phyloP scores from a whole-genome alignment of 371 early-diverging fungal genomes.

The Haplosporangium sp. region DNA sequence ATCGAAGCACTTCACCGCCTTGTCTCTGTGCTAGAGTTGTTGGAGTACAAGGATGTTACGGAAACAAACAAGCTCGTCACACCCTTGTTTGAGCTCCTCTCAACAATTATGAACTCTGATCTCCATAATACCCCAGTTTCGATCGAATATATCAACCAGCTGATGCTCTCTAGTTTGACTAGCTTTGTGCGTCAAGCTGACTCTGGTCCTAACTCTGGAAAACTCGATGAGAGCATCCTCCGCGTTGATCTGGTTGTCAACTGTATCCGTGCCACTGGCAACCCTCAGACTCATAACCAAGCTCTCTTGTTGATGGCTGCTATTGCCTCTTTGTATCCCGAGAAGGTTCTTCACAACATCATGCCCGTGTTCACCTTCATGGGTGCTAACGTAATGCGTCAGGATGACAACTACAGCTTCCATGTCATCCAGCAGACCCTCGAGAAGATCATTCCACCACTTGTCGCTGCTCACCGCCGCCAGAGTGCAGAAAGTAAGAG shows the following conservation, averaged over 20 bases:
- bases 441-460: conserved; percentile 87
- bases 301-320: conserved; percentile 90
- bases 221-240: conserved; percentile 52
- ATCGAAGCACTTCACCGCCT: conserved; percentile 68
- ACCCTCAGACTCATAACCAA: conserved; percentile 96
- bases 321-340: conserved; percentile 85
- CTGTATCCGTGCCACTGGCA: conserved; percentile 89
- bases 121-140: conserved; percentile 69
- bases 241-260: conserved; percentile 92
- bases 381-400: conserved; percentile 94
- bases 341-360: conserved; percentile 89
- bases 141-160: conserved; percentile 90
- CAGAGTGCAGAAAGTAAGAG: conserved; percentile 60
- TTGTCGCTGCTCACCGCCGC: conserved; percentile 72
- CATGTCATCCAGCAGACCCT: conserved; percentile 93
- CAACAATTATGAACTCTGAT: conserved; percentile 73
- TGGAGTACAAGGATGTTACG: conserved; percentile 69
- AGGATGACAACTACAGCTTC: conserved; percentile 97
- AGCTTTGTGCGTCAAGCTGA: conserved; percentile 68
- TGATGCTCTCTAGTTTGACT: conserved; percentile 81
- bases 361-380: conserved; percentile 98
- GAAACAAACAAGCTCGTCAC: conserved; percentile 66
- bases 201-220: conserved; percentile 50
- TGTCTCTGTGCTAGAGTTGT: conserved; percentile 74
- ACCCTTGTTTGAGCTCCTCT: conserved; percentile 81